Evolutionary conservation across 441 rosid species (phyloP), one percentile per base, ranked within the genome.

Genomic region (Eutrema salsugineum): DNA sequence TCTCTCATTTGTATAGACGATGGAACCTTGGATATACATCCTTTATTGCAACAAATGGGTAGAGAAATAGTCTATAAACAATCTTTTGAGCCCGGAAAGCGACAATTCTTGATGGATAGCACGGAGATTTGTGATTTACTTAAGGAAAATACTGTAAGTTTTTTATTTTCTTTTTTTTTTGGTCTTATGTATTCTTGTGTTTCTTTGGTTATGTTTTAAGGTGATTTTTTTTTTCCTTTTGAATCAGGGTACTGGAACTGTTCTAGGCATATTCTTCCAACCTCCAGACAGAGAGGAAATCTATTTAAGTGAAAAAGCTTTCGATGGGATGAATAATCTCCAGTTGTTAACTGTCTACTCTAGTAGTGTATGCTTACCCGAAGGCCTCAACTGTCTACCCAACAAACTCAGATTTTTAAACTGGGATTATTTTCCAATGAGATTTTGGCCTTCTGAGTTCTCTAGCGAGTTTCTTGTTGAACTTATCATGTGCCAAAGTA

Each of bases 401-500:
- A 17, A 19, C 51, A 3, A 17, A 47, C 51, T 47, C 51, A 47
- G 51, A 19, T 47, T 19, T 1, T 8, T 47, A 20, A 0, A 9
- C 1, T 47, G 51, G 50, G 24, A 17, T 47, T 19, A 0, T 47
- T 47, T 47, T 47, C 51, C 51, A 47, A 17, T 47, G 27, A 47
- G 27, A 11, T 47, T 17, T 47, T 47, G 51, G 51, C 51, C 51
- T 47, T 19, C 27, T 47, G 14, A 47, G 51, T 47, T 47, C 51
- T 47, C 51, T 47, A 27, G 51, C 14, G 51, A 47, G 51, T 47
- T 47, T 47, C 75, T 72, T 27, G 40, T 72, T 5, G 49, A 72
- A 12, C 65, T 75, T 16, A 11, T 20, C 15, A 8, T 82, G 75
- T 47, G 11, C 2, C 1, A 28, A 3, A 79, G 82, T 66, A 33